These are phyloP conservation scores for Verticillium isaacii DNA, from an alignment of 2,329 filamentous ascomycete species.

Conservation along the genomic window DNA sequence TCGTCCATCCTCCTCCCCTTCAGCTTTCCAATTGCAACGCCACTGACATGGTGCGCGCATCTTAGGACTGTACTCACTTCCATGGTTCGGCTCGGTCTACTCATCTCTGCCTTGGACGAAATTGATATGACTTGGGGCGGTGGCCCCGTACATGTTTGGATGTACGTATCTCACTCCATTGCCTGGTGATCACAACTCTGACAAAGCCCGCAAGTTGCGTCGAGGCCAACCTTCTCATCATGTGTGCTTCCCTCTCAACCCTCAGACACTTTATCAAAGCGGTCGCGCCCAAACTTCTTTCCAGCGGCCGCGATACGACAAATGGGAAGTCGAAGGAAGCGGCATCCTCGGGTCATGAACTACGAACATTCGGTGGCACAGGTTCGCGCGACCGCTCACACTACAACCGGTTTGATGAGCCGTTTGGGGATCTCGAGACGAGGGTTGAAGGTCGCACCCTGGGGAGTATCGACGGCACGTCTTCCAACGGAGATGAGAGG, in stretches of 20 bases:
- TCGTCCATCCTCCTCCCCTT: no score
- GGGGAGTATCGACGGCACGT: neutral
- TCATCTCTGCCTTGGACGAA: constrained; percentile 17
- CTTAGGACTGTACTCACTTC: constrained; percentile 24
- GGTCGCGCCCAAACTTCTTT: constrained; percentile 18
- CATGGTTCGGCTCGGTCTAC: constrained; percentile 19
- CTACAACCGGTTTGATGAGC: constrained; percentile 3
- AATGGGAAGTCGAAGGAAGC: neutral
- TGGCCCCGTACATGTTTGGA: constrained; percentile 18
- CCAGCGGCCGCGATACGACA: constrained; percentile 2
- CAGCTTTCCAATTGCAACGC: neutral
- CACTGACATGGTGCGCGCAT: neutral
- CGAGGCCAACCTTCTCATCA: constrained; percentile 32
- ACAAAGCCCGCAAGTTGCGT: constrained; percentile 18
- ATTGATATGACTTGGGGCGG: constrained; percentile 22
- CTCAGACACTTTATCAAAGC: constrained; percentile 24
- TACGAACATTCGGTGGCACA: constrained; percentile 3
- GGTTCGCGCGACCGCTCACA: neutral
- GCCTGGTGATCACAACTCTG: neutral
- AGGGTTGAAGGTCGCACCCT: neutral
- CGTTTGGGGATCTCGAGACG: neutral
- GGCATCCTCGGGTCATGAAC: neutral
- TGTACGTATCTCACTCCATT: constrained; percentile 13
- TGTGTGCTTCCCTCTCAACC: constrained; percentile 29
- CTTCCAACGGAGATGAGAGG: neutral